These are phyloP conservation scores for Rhizopogon vulgaris DNA, from an alignment of 768 basidiomycete species.

Conservation along the genomic window DNA sequence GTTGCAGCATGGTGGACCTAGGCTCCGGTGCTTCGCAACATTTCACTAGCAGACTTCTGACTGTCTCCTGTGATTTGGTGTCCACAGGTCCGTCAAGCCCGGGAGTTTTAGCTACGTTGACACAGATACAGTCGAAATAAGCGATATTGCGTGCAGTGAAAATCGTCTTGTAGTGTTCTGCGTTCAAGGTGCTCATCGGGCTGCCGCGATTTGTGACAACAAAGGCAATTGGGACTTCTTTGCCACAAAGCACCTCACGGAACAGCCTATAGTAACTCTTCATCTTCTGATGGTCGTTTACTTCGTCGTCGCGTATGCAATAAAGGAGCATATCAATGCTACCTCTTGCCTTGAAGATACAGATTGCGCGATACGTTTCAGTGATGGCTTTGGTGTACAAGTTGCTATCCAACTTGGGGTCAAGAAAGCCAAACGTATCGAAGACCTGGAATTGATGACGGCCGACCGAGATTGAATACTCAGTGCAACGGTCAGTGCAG, in stretches of 20 bases:
- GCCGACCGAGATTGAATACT: constrained; percentile 7
- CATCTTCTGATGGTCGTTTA: constrained; percentile 27
- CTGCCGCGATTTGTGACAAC: constrained; percentile 32
- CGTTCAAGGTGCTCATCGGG: not conserved
- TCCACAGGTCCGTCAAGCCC: not conserved
- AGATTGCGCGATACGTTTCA: constrained; percentile 29
- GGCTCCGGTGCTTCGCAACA: not conserved
- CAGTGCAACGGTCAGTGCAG: constrained; percentile 26
- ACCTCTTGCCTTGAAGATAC: constrained; percentile 23
- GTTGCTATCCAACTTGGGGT: constrained; percentile 10
- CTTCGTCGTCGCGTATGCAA: constrained; percentile 32
- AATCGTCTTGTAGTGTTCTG: not conserved
- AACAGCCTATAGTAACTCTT: constrained; percentile 26
- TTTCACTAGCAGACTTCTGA: not conserved
- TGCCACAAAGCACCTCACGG: constrained; percentile 31
- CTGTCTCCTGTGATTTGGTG: not conserved
- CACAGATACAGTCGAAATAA: not conserved
- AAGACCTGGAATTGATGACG: constrained; percentile 18
- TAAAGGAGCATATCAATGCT: constrained; percentile 32
- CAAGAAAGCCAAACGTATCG: constrained; percentile 30
- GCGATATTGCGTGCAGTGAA: not conserved
- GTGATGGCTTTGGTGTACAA: constrained; percentile 16
- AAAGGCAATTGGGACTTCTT: constrained; percentile 29
- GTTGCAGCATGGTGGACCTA: not conserved
- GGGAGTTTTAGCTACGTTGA: not conserved